Conservation (phyloP, 2,329 filamentous ascomycete genomes). For the Ophiostoma novo-ulmi region DNA sequence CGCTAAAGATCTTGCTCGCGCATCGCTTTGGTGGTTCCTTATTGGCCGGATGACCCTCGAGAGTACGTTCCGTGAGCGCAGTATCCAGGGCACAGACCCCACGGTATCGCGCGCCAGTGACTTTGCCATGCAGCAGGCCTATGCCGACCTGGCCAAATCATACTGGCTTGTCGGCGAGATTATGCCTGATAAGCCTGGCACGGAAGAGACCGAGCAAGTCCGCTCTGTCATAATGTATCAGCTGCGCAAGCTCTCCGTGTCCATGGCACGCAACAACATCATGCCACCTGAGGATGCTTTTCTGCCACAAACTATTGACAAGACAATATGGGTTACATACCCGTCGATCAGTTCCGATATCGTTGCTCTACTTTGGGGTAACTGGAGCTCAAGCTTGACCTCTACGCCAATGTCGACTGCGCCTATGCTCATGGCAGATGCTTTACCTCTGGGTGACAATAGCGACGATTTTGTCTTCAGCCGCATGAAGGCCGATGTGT, state of each 20-base stretch:
- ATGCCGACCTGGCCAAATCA: conserved; percentile 77
- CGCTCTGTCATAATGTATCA: conserved; percentile 56
- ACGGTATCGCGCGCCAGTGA: conserved; percentile 42
- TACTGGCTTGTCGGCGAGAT: conserved; percentile 69
- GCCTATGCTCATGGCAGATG: conserved; percentile 55
- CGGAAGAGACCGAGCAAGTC: conserved; percentile 48
- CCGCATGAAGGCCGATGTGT: conserved; percentile 68
- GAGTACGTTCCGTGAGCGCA: conserved; percentile 59
- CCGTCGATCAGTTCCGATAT: conserved; percentile 68
- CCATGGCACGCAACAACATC: conserved; percentile 78
- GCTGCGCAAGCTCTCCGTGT: conserved; percentile 68
- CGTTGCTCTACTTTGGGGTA: conserved; percentile 62
- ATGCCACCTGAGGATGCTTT: conserved; percentile 64
- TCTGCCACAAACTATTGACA: conserved; percentile 73
- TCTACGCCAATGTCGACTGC: conserved; percentile 44
- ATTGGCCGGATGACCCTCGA: conserved; percentile 74
- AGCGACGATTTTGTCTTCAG: conserved; percentile 71
- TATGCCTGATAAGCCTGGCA: conserved; percentile 45
- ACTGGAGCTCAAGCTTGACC: conserved; percentile 46
- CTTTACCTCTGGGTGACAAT: conserved; percentile 73
- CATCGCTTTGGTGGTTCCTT: conserved; percentile 84
- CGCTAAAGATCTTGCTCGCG: conserved; percentile 63
- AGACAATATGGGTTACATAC: conserved; percentile 75
- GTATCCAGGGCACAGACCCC: conserved; percentile 47
- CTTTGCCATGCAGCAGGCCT: conserved; percentile 65